Conservation (phyloP, 768 basidiomycete species). For the Amanita jacksonii region DNA sequence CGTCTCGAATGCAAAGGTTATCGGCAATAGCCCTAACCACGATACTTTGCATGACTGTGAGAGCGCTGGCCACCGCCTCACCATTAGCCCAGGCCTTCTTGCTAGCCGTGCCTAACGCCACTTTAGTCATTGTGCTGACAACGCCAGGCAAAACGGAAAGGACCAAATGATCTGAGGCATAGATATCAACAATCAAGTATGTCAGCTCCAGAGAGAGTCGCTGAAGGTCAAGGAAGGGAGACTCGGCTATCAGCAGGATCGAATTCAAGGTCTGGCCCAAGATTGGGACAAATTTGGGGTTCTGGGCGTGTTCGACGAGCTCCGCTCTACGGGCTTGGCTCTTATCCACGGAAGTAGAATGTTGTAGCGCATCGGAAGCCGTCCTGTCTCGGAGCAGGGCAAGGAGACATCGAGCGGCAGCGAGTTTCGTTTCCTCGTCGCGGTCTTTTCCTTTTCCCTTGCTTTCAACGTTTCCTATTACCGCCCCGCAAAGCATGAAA, state of each 20-base stretch:
- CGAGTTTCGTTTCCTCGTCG: slow-evolving; percentile 76
- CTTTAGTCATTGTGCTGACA: slow-evolving; percentile 65
- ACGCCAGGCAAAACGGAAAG: slow-evolving; percentile 79
- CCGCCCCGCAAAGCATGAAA: slow-evolving; percentile 63
- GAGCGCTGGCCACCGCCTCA: slow-evolving; percentile 48
- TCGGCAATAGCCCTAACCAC: slow-evolving; percentile 59
- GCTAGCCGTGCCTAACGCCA: slow-evolving; percentile 46
- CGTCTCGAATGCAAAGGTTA: slow-evolving; percentile 51
- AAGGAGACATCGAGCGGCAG: slow-evolving; percentile 59
- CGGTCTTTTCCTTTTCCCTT: slow-evolving; percentile 61
- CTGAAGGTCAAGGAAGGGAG: slow-evolving; percentile 54
- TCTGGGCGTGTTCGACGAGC: slow-evolving; percentile 28
- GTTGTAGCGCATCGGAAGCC: slow-evolving; percentile 26
- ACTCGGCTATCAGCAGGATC: slow-evolving; percentile 49
- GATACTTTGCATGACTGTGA: slow-evolving; percentile 44
- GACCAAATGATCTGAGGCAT: slow-evolving; percentile 41
- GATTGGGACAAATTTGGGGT: slow-evolving; percentile 55
- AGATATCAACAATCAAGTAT: slow-evolving; percentile 42
- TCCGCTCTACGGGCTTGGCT: slow-evolving; percentile 21
- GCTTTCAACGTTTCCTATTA: slow-evolving; percentile 53
- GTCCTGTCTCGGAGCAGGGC: slow-evolving; percentile 49
- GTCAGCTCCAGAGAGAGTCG: slow-evolving; percentile 51
- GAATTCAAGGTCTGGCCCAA: slow-evolving; percentile 77
- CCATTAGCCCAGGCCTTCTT: slow-evolving; percentile 67
- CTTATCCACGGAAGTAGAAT: slow-evolving; percentile 13